phyloP scores from a whole-genome alignment of 2,329 filamentous ascomycete species.

The Neurospora sp. region DNA sequence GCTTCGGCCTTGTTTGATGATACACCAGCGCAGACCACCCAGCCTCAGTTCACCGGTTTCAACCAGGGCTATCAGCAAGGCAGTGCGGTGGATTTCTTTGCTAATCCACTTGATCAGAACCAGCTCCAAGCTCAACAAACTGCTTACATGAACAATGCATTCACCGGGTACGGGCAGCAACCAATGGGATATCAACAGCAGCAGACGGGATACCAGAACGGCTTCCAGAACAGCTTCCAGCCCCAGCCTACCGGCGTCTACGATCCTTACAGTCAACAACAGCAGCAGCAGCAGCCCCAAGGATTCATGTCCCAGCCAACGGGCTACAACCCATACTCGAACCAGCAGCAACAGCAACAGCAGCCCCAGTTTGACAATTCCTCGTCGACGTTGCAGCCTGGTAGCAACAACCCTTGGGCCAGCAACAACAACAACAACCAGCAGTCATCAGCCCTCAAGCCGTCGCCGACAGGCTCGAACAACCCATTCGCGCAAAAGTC shows the following conservation, averaged over 20 bases:
- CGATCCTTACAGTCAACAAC: slow-evolving; percentile 51
- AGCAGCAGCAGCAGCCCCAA: slow-evolving; percentile 31
- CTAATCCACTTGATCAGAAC: slow-evolving; percentile 80
- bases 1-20: slow-evolving; percentile 85
- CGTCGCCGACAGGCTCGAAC: slow-evolving; percentile 88
- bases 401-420: slow-evolving; percentile 93
- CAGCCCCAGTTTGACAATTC: slow-evolving; percentile 43
- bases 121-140: slow-evolving; percentile 72
- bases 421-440: slow-evolving; percentile 47
- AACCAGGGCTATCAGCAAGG: slow-evolving; percentile 98
- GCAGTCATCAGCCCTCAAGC: slow-evolving; percentile 50
- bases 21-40: slow-evolving; percentile 46
- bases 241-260: slow-evolving; percentile 53
- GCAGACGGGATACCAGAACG: slow-evolving; percentile 28
- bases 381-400: slow-evolving; percentile 49
- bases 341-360: slow-evolving; percentile 37
- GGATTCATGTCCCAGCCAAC: slow-evolving; percentile 28
- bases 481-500: slow-evolving; percentile 70
- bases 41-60: slow-evolving; percentile 76
- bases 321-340: slow-evolving; percentile 24
- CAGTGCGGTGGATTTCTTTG: slow-evolving; percentile 91
- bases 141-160: slow-evolving; percentile 52
- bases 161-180: slow-evolving; percentile 41
- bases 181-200: slow-evolving; percentile 15
- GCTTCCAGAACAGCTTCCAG: slow-evolving; percentile 54